Evolutionary conservation across 2,329 filamentous ascomycete genomes (phyloP).

Genomic region (Sporothrix brunneoviolacea): DNA sequence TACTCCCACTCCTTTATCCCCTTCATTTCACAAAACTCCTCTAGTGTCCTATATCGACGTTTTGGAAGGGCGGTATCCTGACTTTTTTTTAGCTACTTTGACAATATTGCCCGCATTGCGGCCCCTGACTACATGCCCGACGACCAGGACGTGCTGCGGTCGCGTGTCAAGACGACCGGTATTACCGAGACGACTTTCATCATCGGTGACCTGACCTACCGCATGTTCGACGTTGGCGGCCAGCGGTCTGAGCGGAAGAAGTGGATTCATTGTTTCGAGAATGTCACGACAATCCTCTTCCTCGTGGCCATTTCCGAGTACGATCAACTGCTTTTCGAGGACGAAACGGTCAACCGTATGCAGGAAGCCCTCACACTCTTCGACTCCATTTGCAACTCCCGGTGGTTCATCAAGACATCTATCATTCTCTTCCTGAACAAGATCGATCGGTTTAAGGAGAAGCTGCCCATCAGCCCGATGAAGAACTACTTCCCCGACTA

Average conservation of each 20-base stretch:
- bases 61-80: background rate
- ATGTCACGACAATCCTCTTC: constrained; percentile 95
- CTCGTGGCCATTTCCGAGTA: constrained; percentile 95
- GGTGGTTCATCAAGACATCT: constrained; percentile 86
- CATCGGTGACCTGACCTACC: constrained; percentile 88
- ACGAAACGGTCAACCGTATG: constrained; percentile 95
- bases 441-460: constrained; percentile 84
- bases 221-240: constrained; percentile 96
- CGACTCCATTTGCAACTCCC: constrained; percentile 80
- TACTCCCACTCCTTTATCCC: background rate
- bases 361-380: constrained; percentile 82
- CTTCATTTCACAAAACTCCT: background rate
- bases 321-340: constrained; percentile 91
- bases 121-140: constrained; percentile 90
- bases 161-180: constrained; percentile 95
- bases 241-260: constrained; percentile 96
- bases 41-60: background rate
- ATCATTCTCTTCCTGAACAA: constrained; percentile 89
- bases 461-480: constrained; percentile 74
- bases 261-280: constrained; percentile 99
- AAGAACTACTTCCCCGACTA: constrained; percentile 87
- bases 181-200: constrained; percentile 96
- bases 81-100: constrained; percentile 67
- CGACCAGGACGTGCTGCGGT: constrained; percentile 89
- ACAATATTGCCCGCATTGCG: constrained; percentile 86